Evolutionary conservation across 768 basidiomycete genomes (phyloP).

Genomic region (Termitomyces sp.): DNA sequence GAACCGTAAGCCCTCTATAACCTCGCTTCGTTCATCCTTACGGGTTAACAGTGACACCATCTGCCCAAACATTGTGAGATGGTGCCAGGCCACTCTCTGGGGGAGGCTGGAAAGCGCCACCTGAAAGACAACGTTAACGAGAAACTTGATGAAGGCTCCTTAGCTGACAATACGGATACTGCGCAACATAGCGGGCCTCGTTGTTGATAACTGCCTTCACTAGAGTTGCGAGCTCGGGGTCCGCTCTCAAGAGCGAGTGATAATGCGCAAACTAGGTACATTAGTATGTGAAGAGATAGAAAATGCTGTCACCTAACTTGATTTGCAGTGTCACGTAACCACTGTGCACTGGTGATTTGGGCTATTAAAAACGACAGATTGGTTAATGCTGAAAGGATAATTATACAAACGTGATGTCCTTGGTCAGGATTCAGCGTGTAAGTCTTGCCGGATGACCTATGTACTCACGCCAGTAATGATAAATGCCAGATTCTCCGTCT

Average conservation of each 20-base stretch:
- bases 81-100: slow-evolving; percentile 64
- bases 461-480: slow-evolving; percentile 68
- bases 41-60: slow-evolving; percentile 70
- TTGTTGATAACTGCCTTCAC: slow-evolving; percentile 83
- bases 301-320: slow-evolving; percentile 36
- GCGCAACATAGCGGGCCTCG: slow-evolving; percentile 65
- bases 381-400: not conserved
- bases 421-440: slow-evolving; percentile 1
- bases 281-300: not conserved
- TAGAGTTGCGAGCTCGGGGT: slow-evolving; percentile 42
- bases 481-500: slow-evolving; percentile 70
- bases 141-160: not conserved
- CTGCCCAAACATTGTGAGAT: slow-evolving; percentile 64
- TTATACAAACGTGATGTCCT: slow-evolving; percentile 68
- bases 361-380: not conserved
- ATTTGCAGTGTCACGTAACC: slow-evolving; percentile 79
- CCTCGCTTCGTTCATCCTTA: slow-evolving; percentile 25
- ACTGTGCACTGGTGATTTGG: slow-evolving; percentile 53
- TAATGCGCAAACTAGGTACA: slow-evolving; percentile 63
- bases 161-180: slow-evolving; percentile 67
- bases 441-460: not conserved
- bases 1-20: not conserved
- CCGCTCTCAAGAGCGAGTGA: slow-evolving; percentile 47
- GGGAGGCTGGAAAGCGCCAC: slow-evolving; percentile 76
- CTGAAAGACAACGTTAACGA: slow-evolving; percentile 17